Evolutionary conservation across 192 early-diverging fungal genomes (phyloP).

Genomic region (Anaeromyces robustus): DNA sequence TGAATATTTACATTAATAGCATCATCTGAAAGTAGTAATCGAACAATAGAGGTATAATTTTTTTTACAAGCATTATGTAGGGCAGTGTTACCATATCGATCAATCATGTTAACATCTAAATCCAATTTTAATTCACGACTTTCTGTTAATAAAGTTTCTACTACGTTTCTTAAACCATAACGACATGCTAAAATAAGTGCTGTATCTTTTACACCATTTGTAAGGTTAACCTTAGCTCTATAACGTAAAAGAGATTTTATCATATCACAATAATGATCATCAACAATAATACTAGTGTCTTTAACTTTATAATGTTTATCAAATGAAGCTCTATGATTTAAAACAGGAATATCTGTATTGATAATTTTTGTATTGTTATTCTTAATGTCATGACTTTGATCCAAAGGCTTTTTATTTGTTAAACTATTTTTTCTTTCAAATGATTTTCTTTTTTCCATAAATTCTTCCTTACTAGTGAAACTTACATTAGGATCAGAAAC

Average conservation of each 20-base stretch:
- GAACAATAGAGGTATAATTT: neutral
- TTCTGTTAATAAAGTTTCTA: neutral
- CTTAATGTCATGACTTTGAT: too few species aligned
- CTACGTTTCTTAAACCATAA: neutral
- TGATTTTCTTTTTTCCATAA: too few species aligned
- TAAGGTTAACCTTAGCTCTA: neutral
- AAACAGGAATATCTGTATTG: neutral
- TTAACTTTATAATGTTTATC: neutral
- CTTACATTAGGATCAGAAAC: too few species aligned
- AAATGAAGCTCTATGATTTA: neutral
- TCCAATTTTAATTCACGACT: neutral
- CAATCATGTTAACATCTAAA: neutral
- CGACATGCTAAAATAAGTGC: neutral
- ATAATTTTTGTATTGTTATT: neutral
- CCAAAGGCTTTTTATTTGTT: too few species aligned
- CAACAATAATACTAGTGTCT: neutral
- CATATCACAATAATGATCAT: neutral
- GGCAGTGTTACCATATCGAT: neutral
- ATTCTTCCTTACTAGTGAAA: too few species aligned
- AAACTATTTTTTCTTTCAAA: too few species aligned
- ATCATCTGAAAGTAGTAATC: neutral
- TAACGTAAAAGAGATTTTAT: neutral
- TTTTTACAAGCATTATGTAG: neutral
- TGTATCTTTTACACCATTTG: neutral
- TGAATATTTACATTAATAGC: neutral